phyloP scores from a whole-genome alignment of 306 rosid species.

The Prunus fruticosa region DNA sequence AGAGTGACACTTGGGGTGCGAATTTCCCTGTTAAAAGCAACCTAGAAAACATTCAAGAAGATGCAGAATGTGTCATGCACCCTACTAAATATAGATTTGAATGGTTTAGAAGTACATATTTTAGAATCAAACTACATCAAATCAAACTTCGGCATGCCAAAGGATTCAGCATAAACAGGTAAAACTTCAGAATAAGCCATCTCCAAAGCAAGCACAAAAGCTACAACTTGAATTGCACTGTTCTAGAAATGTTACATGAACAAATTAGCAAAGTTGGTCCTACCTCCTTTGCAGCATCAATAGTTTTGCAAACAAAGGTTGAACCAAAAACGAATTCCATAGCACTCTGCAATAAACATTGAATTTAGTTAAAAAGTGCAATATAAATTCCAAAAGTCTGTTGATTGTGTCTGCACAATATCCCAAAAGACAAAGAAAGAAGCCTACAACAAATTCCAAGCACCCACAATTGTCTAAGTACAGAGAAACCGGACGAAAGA shows the following conservation, averaged over 20 bases:
- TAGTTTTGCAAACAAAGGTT: slow-evolving; percentile 85
- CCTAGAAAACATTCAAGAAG: slow-evolving; percentile 49
- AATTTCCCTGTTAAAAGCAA: slow-evolving; percentile 72
- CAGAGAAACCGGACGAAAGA: neutral
- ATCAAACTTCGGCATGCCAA: neutral
- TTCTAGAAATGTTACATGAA: slow-evolving; percentile 5
- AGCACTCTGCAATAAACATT: slow-evolving; percentile 57
- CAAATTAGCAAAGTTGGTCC: slow-evolving; percentile 15
- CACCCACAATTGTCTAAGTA: neutral
- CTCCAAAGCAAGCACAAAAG: slow-evolving; percentile 14
- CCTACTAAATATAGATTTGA: slow-evolving; percentile 3
- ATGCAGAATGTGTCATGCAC: slow-evolving; percentile 20
- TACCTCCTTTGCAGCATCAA: slow-evolving; percentile 94
- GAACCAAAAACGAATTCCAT: slow-evolving; percentile 96
- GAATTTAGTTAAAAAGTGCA: neutral
- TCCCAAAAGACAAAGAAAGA: neutral
- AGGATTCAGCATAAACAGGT: neutral
- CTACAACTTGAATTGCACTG: slow-evolving; percentile 7
- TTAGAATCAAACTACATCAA: neutral
- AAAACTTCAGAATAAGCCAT: neutral
- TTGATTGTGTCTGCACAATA: neutral
- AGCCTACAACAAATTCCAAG: neutral
- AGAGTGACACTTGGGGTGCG: slow-evolving; percentile 86
- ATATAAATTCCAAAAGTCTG: neutral
- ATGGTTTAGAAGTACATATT: neutral